Evolutionary conservation across 192 early-diverging fungal genomes (phyloP).

Genomic region (Coemansia sp.): DNA sequence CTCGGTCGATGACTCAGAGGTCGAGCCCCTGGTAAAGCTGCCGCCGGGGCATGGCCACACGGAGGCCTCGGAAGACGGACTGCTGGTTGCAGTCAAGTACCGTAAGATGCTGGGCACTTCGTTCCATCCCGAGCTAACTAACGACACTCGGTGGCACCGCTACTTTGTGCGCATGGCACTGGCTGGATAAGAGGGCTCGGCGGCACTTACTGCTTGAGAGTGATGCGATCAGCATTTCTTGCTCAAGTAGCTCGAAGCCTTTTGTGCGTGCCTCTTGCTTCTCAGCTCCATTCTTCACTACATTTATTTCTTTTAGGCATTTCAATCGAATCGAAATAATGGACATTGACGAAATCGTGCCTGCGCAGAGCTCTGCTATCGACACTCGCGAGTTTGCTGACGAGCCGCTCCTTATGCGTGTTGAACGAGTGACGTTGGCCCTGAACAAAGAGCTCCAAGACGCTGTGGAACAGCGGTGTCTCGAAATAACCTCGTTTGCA

Average conservation of each 20-base stretch:
- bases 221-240: neutral
- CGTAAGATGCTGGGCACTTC: slow-evolving; percentile 84
- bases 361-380: slow-evolving; percentile 7
- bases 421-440: slow-evolving; percentile 32
- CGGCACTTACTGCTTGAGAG: neutral
- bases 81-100: slow-evolving; percentile 89
- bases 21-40: slow-evolving; percentile 74
- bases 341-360: neutral
- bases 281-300: neutral
- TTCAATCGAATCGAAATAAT: neutral
- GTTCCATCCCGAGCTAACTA: slow-evolving; percentile 97
- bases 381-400: slow-evolving; percentile 11
- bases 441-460: slow-evolving; percentile 18
- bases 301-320: neutral
- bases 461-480: slow-evolving; percentile 15
- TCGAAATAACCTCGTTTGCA: slow-evolving; percentile 22
- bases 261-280: neutral
- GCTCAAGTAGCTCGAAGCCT: neutral
- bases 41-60: slow-evolving; percentile 47
- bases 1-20: slow-evolving; percentile 63
- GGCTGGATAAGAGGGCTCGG: neutral
- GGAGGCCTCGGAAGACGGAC: slow-evolving; percentile 55
- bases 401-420: slow-evolving; percentile 45
- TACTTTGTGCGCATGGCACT: slow-evolving; percentile 70
- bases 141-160: slow-evolving; percentile 82